phyloP scores from a whole-genome alignment of 345 rosid species.

The Eutrema japonicum region DNA sequence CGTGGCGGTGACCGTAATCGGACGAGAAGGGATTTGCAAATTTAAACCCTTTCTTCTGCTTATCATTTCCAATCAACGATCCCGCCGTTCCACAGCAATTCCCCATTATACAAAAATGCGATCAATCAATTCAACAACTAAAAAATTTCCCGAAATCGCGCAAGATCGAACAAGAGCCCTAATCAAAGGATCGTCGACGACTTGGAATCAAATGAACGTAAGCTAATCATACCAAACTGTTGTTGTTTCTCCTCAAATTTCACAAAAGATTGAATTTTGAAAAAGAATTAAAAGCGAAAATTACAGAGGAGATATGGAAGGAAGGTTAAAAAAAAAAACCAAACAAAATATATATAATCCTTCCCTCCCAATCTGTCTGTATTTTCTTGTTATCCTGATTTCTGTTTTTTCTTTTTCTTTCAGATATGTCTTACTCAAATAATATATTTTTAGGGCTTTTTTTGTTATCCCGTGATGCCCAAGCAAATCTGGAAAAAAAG shows the following conservation, averaged over 20 bases:
- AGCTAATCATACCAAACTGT: constrained; percentile 18
- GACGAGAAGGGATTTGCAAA: constrained; percentile 64
- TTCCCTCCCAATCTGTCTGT: constrained; percentile 37
- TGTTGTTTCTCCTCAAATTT: constrained; percentile 12
- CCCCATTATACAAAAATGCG: constrained; percentile 54
- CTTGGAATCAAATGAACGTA: constrained; percentile 6
- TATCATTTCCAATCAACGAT: constrained; percentile 34
- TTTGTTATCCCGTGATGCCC: background rate
- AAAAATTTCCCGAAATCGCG: too few relatives aligned
- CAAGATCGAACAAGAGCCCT: too few relatives aligned
- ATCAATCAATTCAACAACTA: too few relatives aligned
- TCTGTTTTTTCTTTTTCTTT: constrained; percentile 19
- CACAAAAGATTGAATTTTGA: background rate
- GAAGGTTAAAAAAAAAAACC: constrained; percentile 5
- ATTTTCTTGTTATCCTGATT: constrained; percentile 29
- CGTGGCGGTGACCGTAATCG: constrained; percentile 46
- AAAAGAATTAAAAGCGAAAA: constrained; percentile 1
- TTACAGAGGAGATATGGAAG: constrained; percentile 36
- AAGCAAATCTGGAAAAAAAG: constrained; percentile 5
- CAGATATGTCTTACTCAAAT: constrained; percentile 16
- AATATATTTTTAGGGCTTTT: constrained; percentile 20
- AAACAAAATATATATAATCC: background rate
- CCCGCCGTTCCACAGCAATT: constrained; percentile 77
- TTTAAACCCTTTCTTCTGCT: constrained; percentile 44
- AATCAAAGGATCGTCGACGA: background rate